These are phyloP conservation scores for Epichloe sylvatica DNA, from an alignment of 2,329 filamentous ascomycete species.

Conservation along the genomic window DNA sequence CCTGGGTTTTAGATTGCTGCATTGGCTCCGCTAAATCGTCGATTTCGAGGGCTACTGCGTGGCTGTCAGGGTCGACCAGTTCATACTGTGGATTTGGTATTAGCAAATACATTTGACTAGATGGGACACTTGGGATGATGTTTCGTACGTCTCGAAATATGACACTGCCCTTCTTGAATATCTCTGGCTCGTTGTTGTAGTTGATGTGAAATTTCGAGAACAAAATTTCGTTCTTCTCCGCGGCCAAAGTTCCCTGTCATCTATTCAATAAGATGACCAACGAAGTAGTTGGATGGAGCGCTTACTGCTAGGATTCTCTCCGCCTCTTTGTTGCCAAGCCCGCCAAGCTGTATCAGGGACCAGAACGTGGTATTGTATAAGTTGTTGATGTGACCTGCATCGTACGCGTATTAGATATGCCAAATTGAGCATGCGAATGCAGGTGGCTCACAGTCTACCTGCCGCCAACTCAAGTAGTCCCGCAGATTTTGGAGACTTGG, in stretches of 20 bases:
- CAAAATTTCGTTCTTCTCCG: conserved; percentile 92
- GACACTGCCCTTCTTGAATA: conserved; percentile 87
- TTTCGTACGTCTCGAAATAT: conserved; percentile 61
- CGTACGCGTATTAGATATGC: conserved; percentile 12
- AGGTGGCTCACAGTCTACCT: conserved; percentile 66
- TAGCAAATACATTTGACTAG: neutral
- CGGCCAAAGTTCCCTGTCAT: conserved; percentile 59
- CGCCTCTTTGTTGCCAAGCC: conserved; percentile 61
- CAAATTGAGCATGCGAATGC: neutral
- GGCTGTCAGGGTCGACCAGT: conserved; percentile 44
- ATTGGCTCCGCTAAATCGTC: conserved; percentile 38
- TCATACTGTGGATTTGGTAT: conserved; percentile 45
- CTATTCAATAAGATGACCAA: conserved; percentile 9
- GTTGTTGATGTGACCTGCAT: conserved; percentile 88
- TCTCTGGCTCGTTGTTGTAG: conserved; percentile 91
- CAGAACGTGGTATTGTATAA: conserved; percentile 97
- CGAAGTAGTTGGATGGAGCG: neutral
- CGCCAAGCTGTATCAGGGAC: conserved; percentile 67
- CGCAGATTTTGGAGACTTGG: conserved; percentile 68
- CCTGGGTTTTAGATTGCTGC: conserved; percentile 60
- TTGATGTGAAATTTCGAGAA: conserved; percentile 84
- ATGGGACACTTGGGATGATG: neutral
- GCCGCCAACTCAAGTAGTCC: conserved; percentile 94
- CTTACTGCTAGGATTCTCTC: conserved; percentile 62
- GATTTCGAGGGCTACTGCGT: conserved; percentile 31